Percentiles rank a stretch among this genome's conserved stretches.
These are phyloP conservation scores for Phytophthora ramorum DNA, from an alignment of 352 stramenopile species.

Conservation along the genomic window DNA sequence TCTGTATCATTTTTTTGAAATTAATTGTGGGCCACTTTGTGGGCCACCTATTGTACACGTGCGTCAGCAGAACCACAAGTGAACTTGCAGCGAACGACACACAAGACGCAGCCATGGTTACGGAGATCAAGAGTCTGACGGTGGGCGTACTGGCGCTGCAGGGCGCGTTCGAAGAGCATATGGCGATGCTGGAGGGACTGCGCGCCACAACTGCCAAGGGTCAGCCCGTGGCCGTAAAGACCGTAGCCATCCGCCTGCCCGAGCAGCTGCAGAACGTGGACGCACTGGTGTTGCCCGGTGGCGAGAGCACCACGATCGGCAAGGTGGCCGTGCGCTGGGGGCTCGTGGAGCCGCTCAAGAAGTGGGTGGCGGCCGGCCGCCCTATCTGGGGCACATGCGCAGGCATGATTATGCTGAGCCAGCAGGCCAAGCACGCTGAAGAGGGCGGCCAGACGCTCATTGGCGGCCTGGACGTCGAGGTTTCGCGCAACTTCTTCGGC, in stretches of 20 bases:
- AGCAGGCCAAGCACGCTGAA: constrained; percentile 86
- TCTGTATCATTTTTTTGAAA: neutral
- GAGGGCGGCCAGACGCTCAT: constrained; percentile 94
- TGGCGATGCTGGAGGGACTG: constrained; percentile 80
- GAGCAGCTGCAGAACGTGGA: constrained; percentile 86
- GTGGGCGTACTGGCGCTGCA: constrained; percentile 92
- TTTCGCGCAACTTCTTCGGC: constrained; percentile 98
- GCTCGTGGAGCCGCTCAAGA: constrained; percentile 76
- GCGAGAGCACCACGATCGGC: constrained; percentile 96
- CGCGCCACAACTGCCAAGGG: constrained; percentile 24
- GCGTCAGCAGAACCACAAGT: constrained; percentile 4
- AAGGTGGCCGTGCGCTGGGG: constrained; percentile 89
- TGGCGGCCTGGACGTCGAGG: constrained; percentile 94
- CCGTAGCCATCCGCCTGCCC: constrained; percentile 82
- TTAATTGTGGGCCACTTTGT: constrained; percentile 6
- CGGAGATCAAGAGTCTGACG: constrained; percentile 38
- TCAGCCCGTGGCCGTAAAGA: constrained; percentile 44
- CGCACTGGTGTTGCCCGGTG: constrained; percentile 94
- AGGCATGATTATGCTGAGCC: constrained; percentile 96
- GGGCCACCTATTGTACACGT: constrained; percentile 10
- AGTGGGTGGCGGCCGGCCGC: constrained; percentile 71
- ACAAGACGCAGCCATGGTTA: constrained; percentile 12
- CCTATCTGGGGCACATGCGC: constrained; percentile 97
- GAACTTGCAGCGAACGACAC: constrained; percentile 1
- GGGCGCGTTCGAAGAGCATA: constrained; percentile 93